Evolutionary conservation across 768 basidiomycete genomes (phyloP), one percentile per base, ranked within the genome.

Genomic region (Lactarius sanguifluus): DNA sequence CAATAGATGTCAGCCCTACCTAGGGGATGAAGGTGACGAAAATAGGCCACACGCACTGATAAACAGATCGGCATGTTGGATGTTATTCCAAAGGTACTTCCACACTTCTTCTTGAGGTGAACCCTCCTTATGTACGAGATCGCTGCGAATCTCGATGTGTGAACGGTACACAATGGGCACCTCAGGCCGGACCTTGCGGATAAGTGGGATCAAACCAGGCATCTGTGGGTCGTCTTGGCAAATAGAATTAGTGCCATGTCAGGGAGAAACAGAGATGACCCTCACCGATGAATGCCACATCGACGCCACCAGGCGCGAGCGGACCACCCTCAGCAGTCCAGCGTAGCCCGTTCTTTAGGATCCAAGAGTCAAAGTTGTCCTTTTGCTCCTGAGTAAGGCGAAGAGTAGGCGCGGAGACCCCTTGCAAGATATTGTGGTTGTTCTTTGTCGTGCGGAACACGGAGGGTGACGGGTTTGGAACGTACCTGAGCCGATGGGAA

Each of bases 401-500:
- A 59, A 93, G 82, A 66, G 85, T 85, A 10, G 90, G 87, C 15
- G 86, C 77, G 2, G 94, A 90, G 59, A 97, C 95, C 68, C 95
- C 95, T 85, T 97, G 94, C 28, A 96, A 81, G 74, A 92, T 93
- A 78, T 94, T 94, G 85, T 94, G 92, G 81, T 93, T 93, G 91
- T 93, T 92, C 82, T 92, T 92, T 70, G 94, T 96, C 67, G 91
- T 94, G 69, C 94, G 87, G 84, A 96, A 96, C 45, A 96, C 91
- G 69, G 84, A 85, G 1, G 94, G 94, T 56, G 92, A 88, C 28
- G 91, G 90, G 79, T 92, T 93, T 57, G 91, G 92, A 38, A 94
- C 91, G 78, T 92, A 92, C 89, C 89, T 91, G 68, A 57, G 56
- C 28, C 12, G 47, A 41, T 54, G 57, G 57, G 55, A 71, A 69